Evolutionary conservation across 2,329 filamentous ascomycete species (phyloP).

Genomic region (Triangularia setosa): DNA sequence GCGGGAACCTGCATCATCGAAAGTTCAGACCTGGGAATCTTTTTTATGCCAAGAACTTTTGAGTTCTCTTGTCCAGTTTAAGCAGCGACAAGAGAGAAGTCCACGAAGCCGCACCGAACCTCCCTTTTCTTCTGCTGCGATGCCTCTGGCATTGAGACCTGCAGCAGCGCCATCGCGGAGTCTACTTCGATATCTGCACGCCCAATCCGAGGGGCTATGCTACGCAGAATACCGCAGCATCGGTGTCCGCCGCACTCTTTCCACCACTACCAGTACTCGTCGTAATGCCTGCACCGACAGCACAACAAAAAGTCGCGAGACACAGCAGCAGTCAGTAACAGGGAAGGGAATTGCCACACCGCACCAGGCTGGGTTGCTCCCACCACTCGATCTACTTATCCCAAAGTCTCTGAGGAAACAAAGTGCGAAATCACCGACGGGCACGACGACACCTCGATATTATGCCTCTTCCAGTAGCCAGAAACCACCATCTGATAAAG

Average conservation of each 20-base stretch:
- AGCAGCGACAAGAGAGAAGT: background rate
- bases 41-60: background rate
- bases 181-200: constrained; percentile 69
- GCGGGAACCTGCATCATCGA: background rate
- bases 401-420: constrained; percentile 28
- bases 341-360: constrained; percentile 5
- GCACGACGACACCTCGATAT: constrained; percentile 23
- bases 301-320: background rate
- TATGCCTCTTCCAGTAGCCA: constrained; percentile 25
- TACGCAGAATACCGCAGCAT: constrained; percentile 18
- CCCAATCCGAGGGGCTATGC: constrained; percentile 57
- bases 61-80: background rate
- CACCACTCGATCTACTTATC: constrained; percentile 25
- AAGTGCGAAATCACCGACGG: too few species aligned
- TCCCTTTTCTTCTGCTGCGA: constrained; percentile 29
- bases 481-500: constrained; percentile 15
- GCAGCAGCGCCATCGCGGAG: constrained; percentile 48
- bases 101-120: background rate
- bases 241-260: background rate
- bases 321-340: background rate
- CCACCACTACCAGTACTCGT: constrained; percentile 4
- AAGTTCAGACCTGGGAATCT: background rate
- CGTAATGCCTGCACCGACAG: constrained; percentile 21
- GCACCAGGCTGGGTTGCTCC: constrained; percentile 20
- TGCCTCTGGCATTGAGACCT: constrained; percentile 41